phyloP scores from a whole-genome alignment of 2,329 filamentous ascomycete species.

The Talaromyces sp. region DNA sequence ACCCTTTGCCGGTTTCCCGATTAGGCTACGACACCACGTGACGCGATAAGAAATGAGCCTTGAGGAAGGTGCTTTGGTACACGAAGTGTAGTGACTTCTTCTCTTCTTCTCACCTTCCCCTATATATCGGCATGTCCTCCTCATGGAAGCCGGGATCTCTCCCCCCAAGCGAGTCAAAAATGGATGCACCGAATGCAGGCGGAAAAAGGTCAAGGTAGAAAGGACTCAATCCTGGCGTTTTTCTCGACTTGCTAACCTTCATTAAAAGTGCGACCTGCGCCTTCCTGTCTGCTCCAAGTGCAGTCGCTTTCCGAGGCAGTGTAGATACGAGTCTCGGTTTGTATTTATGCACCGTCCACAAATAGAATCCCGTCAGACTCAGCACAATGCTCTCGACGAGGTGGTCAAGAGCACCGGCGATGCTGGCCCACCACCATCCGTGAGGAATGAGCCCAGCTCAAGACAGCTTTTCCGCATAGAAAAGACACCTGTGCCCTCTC shows the following conservation, averaged over 20 bases:
- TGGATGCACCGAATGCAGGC: constrained; percentile 26
- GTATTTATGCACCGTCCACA: constrained; percentile 10
- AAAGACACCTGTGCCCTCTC: not conserved
- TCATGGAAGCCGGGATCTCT: not conserved
- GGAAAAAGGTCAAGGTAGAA: constrained; percentile 26
- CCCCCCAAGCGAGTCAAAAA: constrained; percentile 21
- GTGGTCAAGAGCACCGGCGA: not conserved
- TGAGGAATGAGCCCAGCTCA: not conserved
- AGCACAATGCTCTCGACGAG: not conserved
- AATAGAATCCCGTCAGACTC: not conserved
- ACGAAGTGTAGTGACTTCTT: too few species aligned
- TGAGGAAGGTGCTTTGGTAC: not conserved
- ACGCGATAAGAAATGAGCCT: not conserved
- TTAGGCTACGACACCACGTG: not conserved
- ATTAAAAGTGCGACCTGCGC: constrained; percentile 21
- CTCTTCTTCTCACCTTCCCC: too few species aligned
- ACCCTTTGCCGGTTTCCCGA: not conserved
- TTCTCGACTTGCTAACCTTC: not conserved
- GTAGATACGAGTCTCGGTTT: constrained; percentile 22
- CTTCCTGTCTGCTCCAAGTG: constrained; percentile 24
- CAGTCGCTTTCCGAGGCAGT: constrained; percentile 20
- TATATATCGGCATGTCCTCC: too few species aligned
- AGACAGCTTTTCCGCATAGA: not conserved
- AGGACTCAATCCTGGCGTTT: not conserved
- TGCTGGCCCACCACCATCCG: not conserved